Base-by-base conservation (phyloP, 2,329 filamentous ascomycete genomes). In the Colletotrichum limetticola region DNA sequence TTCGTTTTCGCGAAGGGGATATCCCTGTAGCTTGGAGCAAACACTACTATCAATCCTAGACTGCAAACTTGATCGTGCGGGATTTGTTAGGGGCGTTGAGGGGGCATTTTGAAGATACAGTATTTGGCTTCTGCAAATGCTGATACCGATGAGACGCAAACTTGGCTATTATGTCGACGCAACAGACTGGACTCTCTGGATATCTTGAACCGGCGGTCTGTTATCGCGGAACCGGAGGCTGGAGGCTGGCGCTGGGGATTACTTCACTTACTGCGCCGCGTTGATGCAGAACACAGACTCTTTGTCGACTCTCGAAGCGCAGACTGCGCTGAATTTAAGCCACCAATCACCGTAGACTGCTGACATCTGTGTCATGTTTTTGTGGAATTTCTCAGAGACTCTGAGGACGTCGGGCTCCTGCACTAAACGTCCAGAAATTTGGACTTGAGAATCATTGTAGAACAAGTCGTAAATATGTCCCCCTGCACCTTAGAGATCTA, bases 341-440 rank as follows among this genome's bases (percentile, higher is more conserved):
- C 42, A 7, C 3, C 42, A 22, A 49, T n/a, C 19, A 19, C 9
- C 1, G 19, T 4, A 49, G 42, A 49, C 19, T 49, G 1, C 4
- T n/a, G 1, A n/a, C 24, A 24, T 24, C 24, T 24, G 24, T 9
- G 19, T 49, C 8, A 8, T 49, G 19, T n/a, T 9, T 9, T 4
- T 4, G 19, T 8, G 4, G 4, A 8, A 4, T 4, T 11, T 1
- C 19, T 8, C 42, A 0, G 42, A 22, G 42, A 49, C 42, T 19
- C 0, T n/a, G 3, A n/a, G 19, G 37, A 19, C 6, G 1, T 8
- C 5, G 5, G 16, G 37, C 37, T 42, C 1, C 0, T 19, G 1
- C 8, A 19, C 5, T 42, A 42, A 3, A 19, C 37, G 7, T 1
- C 14, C 14, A 37, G 1, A 19, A 3, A 16, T 16, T 42, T 16